Conservation (phyloP, 1,139 yeast species). For the Taphrina betulina region DNA sequence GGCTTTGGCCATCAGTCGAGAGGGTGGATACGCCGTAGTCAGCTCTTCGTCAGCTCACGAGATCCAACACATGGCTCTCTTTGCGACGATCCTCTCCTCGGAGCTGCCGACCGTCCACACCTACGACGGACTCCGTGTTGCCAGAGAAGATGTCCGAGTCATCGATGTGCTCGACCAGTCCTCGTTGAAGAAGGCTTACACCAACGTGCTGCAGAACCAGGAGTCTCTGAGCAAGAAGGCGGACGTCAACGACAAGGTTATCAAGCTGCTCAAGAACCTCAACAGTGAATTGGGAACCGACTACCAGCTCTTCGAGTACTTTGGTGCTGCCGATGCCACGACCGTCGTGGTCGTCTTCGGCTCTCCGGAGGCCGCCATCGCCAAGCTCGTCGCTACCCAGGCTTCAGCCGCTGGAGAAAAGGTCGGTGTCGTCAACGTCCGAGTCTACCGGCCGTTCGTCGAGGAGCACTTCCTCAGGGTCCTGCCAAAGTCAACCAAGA, state of each 20-base stretch:
- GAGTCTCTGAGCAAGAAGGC: conserved; percentile 34
- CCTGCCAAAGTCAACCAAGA: conserved; percentile 60
- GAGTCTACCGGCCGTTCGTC: conserved; percentile 78
- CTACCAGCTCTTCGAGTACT: conserved; percentile 69
- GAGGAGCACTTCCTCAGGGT: conserved; percentile 57
- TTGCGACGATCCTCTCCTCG: conserved; percentile 65
- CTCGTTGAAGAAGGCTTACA: conserved; percentile 45
- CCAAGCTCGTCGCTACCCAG: conserved; percentile 51
- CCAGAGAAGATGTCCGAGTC: conserved; percentile 57
- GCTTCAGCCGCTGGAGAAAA: conserved; percentile 45
- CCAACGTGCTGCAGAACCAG: conserved; percentile 33
- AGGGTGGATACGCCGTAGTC: conserved; percentile 67
- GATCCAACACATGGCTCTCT: conserved; percentile 65
- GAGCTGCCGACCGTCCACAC: conserved; percentile 64
- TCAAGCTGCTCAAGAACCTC: conserved; percentile 46
- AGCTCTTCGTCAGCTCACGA: conserved; percentile 65
- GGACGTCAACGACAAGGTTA: conserved; percentile 35
- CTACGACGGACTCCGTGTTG: conserved; percentile 74
- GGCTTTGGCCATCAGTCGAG: conserved; percentile 63
- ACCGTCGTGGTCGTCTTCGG: conserved; percentile 79
- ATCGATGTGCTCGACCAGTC: conserved; percentile 51
- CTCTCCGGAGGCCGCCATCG: conserved; percentile 60
- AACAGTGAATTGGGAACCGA: conserved; percentile 60
- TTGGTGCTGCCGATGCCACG: conserved; percentile 60
- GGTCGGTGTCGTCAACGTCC: conserved; percentile 66